These are phyloP conservation scores for Pythium rhizo-oryzae DNA, from an alignment of 352 stramenopile genomes.

Conservation along the genomic window DNA sequence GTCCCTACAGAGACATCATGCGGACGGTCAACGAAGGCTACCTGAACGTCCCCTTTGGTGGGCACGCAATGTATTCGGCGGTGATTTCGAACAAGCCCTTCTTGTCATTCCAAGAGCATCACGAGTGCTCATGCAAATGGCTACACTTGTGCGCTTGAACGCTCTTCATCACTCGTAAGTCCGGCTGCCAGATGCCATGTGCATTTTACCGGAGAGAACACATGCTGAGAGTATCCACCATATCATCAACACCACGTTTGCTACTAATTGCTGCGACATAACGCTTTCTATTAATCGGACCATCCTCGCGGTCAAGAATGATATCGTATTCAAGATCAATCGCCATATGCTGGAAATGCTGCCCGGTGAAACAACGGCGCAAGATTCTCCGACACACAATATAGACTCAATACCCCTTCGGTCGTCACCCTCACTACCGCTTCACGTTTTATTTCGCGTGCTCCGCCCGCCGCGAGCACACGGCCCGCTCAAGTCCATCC, in stretches of 20 bases:
- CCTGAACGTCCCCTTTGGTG: not conserved
- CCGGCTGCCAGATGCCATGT: no score
- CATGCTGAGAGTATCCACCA: no score
- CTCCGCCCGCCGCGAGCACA: no score
- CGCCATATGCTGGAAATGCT: not conserved
- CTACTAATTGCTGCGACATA: not conserved
- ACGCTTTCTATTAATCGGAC: not conserved
- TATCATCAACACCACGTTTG: not conserved
- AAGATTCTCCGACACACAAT: not conserved
- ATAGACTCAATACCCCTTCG: no score
- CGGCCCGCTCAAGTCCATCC: no score
- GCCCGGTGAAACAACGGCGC: not conserved
- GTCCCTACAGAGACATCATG: not conserved
- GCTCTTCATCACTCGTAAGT: no score
- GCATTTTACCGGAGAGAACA: no score
- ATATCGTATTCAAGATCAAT: not conserved
- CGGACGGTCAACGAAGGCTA: not conserved
- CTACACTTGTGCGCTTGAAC: no score
- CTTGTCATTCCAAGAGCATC: not conserved
- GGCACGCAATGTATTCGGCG: not conserved
- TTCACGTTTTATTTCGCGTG: no score
- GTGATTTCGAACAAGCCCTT: not conserved
- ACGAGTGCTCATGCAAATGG: not conserved
- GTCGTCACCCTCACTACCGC: no score
- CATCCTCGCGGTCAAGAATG: not conserved